These are phyloP conservation scores for Cladophialophora bantiana DNA, from an alignment of 2,329 filamentous ascomycete species.

Conservation along the genomic window DNA sequence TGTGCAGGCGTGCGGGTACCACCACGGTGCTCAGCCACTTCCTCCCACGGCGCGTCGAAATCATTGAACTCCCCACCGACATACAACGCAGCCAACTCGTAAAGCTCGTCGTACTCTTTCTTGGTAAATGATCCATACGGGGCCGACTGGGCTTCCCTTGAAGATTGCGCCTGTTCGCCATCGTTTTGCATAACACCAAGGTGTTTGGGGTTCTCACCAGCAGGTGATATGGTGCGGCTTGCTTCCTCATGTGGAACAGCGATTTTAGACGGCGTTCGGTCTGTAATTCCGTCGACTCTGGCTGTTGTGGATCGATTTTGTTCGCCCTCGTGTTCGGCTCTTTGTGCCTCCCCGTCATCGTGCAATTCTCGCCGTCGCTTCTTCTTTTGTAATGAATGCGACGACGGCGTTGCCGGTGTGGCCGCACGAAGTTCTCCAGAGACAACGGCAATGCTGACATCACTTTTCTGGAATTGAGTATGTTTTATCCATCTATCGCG, in stretches of 20 bases:
- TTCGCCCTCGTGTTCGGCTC: background rate
- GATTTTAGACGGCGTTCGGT: background rate
- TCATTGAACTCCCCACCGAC: constrained; percentile 33
- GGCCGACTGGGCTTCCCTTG: background rate
- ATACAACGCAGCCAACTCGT: constrained; percentile 39
- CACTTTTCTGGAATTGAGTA: constrained; percentile 39
- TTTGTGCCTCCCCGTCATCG: constrained; percentile 19
- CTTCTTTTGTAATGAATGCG: constrained; percentile 1
- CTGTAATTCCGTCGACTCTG: background rate
- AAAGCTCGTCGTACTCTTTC: constrained; percentile 40
- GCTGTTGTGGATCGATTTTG: background rate
- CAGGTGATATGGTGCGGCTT: background rate
- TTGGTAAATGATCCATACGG: constrained; percentile 34
- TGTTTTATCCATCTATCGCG: constrained; percentile 55
- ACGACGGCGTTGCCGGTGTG: background rate
- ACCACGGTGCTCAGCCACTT: constrained; percentile 38
- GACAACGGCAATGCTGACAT: constrained; percentile 20
- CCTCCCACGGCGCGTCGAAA: constrained; percentile 40
- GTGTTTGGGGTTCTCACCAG: background rate
- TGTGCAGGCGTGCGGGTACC: constrained; percentile 31
- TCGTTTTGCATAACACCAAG: background rate
- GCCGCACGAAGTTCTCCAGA: background rate
- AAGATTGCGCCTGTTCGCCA: background rate
- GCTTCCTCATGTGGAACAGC: background rate
- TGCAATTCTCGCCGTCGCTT: constrained; percentile 17